Evolutionary conservation across 768 basidiomycete genomes (phyloP).

Genomic region (Auricularia auricula-judae): DNA sequence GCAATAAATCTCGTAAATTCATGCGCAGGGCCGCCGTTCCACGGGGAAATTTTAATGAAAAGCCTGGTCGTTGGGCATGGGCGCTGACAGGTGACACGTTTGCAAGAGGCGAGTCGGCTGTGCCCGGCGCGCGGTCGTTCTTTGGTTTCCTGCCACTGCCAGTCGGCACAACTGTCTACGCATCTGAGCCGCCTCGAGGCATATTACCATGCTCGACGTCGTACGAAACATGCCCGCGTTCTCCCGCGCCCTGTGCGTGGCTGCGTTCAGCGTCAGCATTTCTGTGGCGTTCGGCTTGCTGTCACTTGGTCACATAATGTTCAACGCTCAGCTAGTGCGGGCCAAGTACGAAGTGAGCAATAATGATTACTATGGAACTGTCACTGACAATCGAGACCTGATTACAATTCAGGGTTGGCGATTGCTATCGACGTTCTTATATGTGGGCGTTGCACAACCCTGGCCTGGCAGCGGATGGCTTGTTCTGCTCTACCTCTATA

Average conservation of each 20-base stretch:
- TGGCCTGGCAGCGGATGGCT: neutral
- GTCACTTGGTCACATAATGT: neutral
- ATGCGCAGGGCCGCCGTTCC: too few relatives aligned
- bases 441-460: neutral
- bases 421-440: neutral
- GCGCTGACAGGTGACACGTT: too few relatives aligned
- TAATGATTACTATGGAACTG: neutral
- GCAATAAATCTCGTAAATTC: too few relatives aligned
- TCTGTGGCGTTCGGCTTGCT: neutral
- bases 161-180: neutral
- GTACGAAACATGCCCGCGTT: neutral
- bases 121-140: too few relatives aligned
- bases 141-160: neutral
- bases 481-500: neutral
- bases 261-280: neutral
- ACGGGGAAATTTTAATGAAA: too few relatives aligned
- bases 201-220: neutral
- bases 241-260: neutral
- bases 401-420: neutral
- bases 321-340: neutral
- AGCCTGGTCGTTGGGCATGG: too few relatives aligned
- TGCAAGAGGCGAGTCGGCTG: too few relatives aligned
- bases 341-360: neutral
- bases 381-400: neutral
- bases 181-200: neutral